These are phyloP conservation scores for Xanthoceras sorbifolium DNA, from an alignment of 345 rosid species.

Conservation along the genomic window DNA sequence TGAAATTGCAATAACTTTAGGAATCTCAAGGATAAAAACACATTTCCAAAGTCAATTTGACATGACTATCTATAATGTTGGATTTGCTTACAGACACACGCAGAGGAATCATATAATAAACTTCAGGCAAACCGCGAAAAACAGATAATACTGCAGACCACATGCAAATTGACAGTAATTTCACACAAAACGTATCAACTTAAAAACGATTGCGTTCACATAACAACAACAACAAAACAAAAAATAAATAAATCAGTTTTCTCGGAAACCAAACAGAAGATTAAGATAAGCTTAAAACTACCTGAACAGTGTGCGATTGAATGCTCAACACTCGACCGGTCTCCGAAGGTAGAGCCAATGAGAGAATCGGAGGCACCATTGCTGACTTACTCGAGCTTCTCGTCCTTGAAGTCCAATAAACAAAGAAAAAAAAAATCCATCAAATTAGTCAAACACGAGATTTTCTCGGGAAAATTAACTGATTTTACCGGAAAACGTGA, in stretches of 20 bases:
- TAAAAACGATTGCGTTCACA: not conserved
- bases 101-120: too few relatives aligned
- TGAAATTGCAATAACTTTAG: too few relatives aligned
- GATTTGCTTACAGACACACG: too few relatives aligned
- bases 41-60: too few relatives aligned
- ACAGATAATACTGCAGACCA: not conserved
- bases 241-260: not conserved
- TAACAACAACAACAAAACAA: not conserved
- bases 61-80: too few relatives aligned
- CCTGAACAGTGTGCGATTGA: conserved; percentile 99
- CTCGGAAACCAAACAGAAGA: conserved; percentile 15
- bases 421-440: not conserved
- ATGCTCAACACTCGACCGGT: conserved; percentile 99
- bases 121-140: not conserved
- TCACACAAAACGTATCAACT: not conserved
- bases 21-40: too few relatives aligned
- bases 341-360: conserved; percentile 84
- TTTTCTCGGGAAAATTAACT: not conserved
- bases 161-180: not conserved
- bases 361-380: conserved; percentile 88
- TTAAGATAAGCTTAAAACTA: conserved; percentile 8
- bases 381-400: conserved; percentile 34
- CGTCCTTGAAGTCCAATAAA: conserved; percentile 27
- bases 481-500: conserved; percentile 1
- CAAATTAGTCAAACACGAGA: too few relatives aligned